Conservation (phyloP, 305 asterid species). For the Solanum hybrid region DNA sequence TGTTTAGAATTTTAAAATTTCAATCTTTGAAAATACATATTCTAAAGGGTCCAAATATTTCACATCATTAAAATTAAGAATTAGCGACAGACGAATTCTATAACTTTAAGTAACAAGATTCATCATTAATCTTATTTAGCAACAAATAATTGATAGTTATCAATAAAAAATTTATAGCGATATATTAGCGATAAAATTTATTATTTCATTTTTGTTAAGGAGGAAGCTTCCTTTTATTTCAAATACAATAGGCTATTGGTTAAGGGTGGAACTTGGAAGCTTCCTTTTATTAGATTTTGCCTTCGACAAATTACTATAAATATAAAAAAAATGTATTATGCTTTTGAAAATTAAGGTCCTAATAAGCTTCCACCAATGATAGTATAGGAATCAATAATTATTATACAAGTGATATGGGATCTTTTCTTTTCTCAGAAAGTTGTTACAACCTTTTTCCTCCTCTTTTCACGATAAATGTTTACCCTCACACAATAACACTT, state of each 20-base stretch:
- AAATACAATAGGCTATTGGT: too few relatives aligned
- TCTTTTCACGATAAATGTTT: neutral
- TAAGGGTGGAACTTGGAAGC: neutral
- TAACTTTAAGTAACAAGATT: too few relatives aligned
- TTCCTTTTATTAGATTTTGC: neutral
- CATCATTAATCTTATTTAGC: neutral
- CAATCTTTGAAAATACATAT: too few relatives aligned
- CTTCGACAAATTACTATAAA: neutral
- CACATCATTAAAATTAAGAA: neutral
- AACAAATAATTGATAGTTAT: too few relatives aligned
- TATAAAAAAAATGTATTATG: neutral
- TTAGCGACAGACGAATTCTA: neutral
- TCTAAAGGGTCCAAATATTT: too few relatives aligned
- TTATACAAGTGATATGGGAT: neutral
- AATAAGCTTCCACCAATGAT: neutral
- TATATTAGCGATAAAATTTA: too few relatives aligned
- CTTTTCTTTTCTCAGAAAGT: neutral
- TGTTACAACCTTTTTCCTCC: neutral
- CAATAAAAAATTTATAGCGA: too few relatives aligned
- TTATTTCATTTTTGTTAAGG: neutral
- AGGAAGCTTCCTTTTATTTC: neutral
- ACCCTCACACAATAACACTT: neutral
- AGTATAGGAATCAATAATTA: neutral
- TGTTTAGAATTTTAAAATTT: too few relatives aligned
- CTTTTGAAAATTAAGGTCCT: neutral